Evolutionary conservation across 495 filamentous ascomycete species (phyloP), one percentile per base, ranked within the genome.

Genomic region (Geopyxis carbonaria): DNA sequence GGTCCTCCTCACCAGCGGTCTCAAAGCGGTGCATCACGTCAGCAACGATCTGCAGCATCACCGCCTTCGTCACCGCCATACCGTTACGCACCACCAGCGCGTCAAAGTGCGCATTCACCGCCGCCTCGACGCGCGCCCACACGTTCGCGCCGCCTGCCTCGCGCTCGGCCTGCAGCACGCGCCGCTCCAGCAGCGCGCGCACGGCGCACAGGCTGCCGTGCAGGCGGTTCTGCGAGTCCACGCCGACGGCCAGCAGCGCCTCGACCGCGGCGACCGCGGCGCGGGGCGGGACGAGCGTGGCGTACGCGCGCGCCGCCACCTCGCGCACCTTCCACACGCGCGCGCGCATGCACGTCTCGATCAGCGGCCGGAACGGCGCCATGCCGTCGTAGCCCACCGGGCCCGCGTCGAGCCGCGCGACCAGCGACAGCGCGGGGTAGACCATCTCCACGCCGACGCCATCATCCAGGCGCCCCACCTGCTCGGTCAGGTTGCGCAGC

Each of bases 281-380:
- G 4, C 58, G 42, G 11, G 63, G 56, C 3, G 71, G 56, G 25
- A 80, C 50, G 29, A 86, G 63, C n/a, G 70, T 71, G 37, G 73
- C 73, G 43, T 81, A 66, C 6, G 86, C 80, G 28, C 79, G 70
- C 4, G 87, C 85, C 10, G 87, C 81, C 45, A 93, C 85, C 51
- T 93, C 85, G 39, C 89, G 69, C 15, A 95, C 75, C 48, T 81
- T 75, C 89, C 86, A 95, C 11, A 84, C 66, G 2, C 67, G 65
- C 45, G 78, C 86, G n/a, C 66, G 69, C 21, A 86, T 61, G 25
- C 81, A 72, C 25, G 54, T 50, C 7, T 58, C 48, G 21, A 84
- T 65, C 15, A 62, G 58, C 25, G 48, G 46, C 34, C 60, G 54
- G 9, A 81, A 63, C 39, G 61, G 59, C 1, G 58, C 53, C 10